A percentile compares a stretch with the other conserved stretches of the same genome.
phyloP scores from a whole-genome alignment of 2,329 filamentous ascomycete genomes.

The Alternaria atra region DNA sequence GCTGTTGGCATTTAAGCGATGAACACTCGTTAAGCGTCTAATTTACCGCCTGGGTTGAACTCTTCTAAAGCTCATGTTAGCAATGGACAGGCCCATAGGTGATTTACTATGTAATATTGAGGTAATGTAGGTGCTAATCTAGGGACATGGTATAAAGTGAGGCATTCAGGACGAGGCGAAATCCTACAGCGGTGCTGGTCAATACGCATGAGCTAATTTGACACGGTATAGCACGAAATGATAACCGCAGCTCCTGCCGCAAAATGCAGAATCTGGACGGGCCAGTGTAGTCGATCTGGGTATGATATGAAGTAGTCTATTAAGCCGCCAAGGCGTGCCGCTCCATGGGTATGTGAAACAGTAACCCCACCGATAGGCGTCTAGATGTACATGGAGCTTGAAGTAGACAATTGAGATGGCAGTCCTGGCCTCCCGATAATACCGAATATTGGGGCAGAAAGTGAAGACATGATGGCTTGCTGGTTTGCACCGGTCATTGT shows the following conservation, averaged over 20 bases:
- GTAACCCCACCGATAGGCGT: slow-evolving; percentile 24
- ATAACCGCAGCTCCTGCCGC: slow-evolving; percentile 4
- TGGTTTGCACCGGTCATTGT: slow-evolving; percentile 26
- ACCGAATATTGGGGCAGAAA: slow-evolving; percentile 34
- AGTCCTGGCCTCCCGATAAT: slow-evolving; percentile 18
- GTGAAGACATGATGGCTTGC: slow-evolving; percentile 32
- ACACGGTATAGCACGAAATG: background rate
- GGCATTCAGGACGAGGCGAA: background rate
- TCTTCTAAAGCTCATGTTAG: background rate
- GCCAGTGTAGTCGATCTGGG: slow-evolving; percentile 7
- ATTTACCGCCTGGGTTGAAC: background rate
- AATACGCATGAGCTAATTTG: background rate
- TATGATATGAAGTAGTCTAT: slow-evolving; percentile 36
- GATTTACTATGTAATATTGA: background rate
- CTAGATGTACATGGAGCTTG: slow-evolving; percentile 27
- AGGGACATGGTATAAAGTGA: background rate
- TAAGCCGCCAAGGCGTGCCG: slow-evolving; percentile 38
- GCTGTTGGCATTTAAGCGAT: background rate
- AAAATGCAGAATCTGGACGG: background rate
- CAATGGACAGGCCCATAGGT: background rate
- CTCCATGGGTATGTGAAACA: slow-evolving; percentile 33
- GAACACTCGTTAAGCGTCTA: background rate
- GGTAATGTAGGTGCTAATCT: background rate
- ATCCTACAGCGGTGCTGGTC: background rate
- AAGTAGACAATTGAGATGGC: slow-evolving; percentile 16